Conservation (phyloP, 768 basidiomycete species). For the Mycena floridula region DNA sequence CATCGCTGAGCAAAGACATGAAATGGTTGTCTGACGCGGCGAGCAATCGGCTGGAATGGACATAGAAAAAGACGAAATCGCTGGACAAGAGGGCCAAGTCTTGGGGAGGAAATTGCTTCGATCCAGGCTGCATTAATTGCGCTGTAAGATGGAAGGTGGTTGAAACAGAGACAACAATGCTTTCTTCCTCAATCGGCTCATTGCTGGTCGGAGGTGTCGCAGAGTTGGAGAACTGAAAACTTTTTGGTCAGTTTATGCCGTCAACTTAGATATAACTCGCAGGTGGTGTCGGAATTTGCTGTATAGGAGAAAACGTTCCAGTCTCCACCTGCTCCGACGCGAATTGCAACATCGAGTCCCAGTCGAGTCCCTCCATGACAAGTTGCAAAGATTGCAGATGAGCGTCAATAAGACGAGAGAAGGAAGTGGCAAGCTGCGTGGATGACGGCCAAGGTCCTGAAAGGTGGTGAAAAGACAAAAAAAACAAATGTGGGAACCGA, state of each 20-base stretch:
- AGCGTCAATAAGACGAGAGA: not conserved
- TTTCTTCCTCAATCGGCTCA: constrained; percentile 23
- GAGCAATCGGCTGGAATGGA: constrained; percentile 55
- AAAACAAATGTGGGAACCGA: too few species aligned
- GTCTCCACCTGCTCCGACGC: constrained; percentile 18
- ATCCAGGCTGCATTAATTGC: constrained; percentile 19
- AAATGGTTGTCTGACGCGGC: constrained; percentile 60
- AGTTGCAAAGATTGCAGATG: not conserved
- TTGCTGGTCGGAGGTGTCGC: constrained; percentile 36
- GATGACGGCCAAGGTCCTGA: too few species aligned
- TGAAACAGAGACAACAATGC: constrained; percentile 63
- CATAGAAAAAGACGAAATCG: constrained; percentile 83
- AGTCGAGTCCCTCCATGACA: constrained; percentile 41
- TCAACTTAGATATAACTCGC: constrained; percentile 40
- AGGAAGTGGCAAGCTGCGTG: not conserved
- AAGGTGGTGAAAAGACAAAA: too few species aligned
- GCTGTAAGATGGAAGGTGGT: constrained; percentile 77
- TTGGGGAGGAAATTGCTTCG: constrained; percentile 42
- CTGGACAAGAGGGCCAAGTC: constrained; percentile 64
- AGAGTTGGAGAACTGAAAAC: constrained; percentile 27
- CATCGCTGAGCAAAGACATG: constrained; percentile 45
- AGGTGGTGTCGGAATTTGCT: constrained; percentile 62
- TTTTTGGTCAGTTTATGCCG: not conserved
- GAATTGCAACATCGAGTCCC: constrained; percentile 60
- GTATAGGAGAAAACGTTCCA: too few species aligned